Base-by-base conservation (phyloP, 2,329 filamentous ascomycete genomes). In the Talaromyces islandicus region DNA sequence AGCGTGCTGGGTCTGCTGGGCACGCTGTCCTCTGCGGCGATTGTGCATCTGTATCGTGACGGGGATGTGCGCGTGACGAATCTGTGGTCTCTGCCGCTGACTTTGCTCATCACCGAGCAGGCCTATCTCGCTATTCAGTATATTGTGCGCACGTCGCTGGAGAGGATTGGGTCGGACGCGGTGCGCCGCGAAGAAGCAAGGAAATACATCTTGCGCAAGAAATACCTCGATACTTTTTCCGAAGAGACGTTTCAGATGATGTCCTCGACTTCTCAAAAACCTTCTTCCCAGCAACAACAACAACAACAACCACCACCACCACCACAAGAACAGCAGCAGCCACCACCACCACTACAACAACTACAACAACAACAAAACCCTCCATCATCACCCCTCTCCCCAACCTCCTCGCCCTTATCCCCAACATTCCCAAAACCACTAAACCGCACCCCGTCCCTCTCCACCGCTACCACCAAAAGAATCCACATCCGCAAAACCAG, bases 1-100 rank as follows among this genome's bases (percentile, higher is more conserved):
- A 88, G 88, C 17, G 95, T 97, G 72, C 80, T 97, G n/a, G 89
- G 91, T 3, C 97, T 94, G 94, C 80, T 97, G 25, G 94, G 94
- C 46, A 94, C 89, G 65, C 80, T 97, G 61, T 95, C 92, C 5
- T 92, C 89, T 59, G 87, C 92, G 0, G 91, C 92, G 0, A 85
- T 97, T 54, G 89, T 96, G 0, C 96, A 92, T 73, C 83, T 97
- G 59, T 97, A 96, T 79, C 87, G 85, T 64, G 83, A 85, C 46
- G 83, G 88, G 59, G 81, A 83, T 1, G 77, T 88, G 46, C 83
- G 83, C 56, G 83, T 86, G 55, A 88, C 96, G 67, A 86, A 85
- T 56, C 85, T 81, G 11, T 94, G 90, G 83, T 90, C 86, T 0
- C 79, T 96, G 1, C 83, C 97, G 2, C 79, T 96, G 24, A 86